Conservation (phyloP, 768 basidiomycete genomes). For the Paxillus ammoniavirescens region DNA sequence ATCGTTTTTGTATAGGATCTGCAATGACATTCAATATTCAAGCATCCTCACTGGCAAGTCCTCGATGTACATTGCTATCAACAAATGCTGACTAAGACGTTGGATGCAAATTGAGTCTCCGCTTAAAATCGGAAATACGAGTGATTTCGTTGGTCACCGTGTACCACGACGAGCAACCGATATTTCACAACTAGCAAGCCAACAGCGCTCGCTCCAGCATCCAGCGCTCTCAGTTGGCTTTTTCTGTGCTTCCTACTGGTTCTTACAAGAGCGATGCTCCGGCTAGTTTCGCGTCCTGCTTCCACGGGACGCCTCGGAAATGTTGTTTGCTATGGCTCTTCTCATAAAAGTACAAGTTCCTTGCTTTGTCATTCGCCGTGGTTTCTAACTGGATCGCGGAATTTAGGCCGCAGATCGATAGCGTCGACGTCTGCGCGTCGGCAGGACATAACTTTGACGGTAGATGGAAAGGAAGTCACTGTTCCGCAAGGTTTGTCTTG, state of each 20-base stretch:
- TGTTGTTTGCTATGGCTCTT: slow-evolving; percentile 43
- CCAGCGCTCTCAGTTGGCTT: slow-evolving; percentile 18
- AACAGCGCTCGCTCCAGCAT: slow-evolving; percentile 10
- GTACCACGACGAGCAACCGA: slow-evolving; percentile 41
- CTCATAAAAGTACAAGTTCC: slow-evolving; percentile 30
- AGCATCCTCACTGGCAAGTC: no score
- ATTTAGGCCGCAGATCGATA: slow-evolving; percentile 57
- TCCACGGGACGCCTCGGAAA: slow-evolving; percentile 71
- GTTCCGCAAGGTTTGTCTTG: slow-evolving; percentile 85
- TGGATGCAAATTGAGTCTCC: slow-evolving; percentile 13
- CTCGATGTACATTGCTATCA: background rate
- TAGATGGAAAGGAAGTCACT: slow-evolving; percentile 96
- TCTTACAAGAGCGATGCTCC: slow-evolving; percentile 50
- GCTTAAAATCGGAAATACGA: slow-evolving; percentile 14
- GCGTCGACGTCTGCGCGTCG: slow-evolving; percentile 62
- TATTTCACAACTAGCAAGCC: slow-evolving; percentile 14
- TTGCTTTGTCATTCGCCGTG: background rate
- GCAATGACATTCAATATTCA: background rate
- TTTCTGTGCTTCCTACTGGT: slow-evolving; percentile 19
- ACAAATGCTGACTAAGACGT: slow-evolving; percentile 10
- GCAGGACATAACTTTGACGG: slow-evolving; percentile 87
- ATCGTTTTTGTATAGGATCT: background rate
- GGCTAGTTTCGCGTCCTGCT: slow-evolving; percentile 66
- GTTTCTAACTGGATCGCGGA: slow-evolving; percentile 1
- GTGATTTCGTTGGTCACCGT: slow-evolving; percentile 35